phyloP scores from a whole-genome alignment of 257 asterid species.

The Echium plantagineum region DNA sequence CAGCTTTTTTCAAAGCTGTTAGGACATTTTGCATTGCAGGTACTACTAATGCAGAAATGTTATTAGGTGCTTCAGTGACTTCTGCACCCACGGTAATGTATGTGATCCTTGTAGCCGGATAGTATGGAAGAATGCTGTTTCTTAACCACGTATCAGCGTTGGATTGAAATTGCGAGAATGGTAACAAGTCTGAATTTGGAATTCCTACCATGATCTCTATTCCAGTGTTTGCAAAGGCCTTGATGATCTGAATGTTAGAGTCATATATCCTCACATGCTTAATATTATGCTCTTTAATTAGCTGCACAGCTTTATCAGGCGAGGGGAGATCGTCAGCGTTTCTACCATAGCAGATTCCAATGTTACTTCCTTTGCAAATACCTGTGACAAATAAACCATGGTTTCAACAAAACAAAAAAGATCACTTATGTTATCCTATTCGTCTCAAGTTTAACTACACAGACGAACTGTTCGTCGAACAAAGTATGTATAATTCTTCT shows the following conservation, averaged over 20 bases:
- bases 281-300: conserved; percentile 64
- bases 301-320: conserved; percentile 78
- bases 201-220: conserved; percentile 76
- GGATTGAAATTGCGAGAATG: conserved; percentile 82
- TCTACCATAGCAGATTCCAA: conserved; percentile 93
- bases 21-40: conserved; percentile 70
- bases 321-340: conserved; percentile 94
- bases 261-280: conserved; percentile 70
- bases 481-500: too few species aligned
- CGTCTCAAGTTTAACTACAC: too few species aligned
- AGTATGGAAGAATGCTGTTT: conserved; percentile 77
- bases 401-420: too few species aligned
- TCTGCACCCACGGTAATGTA: conserved; percentile 89
- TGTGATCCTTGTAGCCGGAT: conserved; percentile 66
- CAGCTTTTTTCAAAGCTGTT: conserved; percentile 59
- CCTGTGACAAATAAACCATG: conserved; percentile 20
- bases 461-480: too few species aligned
- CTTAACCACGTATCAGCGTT: conserved; percentile 86
- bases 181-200: conserved; percentile 73
- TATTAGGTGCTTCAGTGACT: conserved; percentile 73
- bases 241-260: conserved; percentile 78
- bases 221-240: conserved; percentile 83
- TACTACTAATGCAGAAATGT: conserved; percentile 51
- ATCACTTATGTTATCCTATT: too few species aligned
- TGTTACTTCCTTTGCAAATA: conserved; percentile 44